Evolutionary conservation across 139 green algal species (phyloP).

Genomic region (Volvox africanus): DNA sequence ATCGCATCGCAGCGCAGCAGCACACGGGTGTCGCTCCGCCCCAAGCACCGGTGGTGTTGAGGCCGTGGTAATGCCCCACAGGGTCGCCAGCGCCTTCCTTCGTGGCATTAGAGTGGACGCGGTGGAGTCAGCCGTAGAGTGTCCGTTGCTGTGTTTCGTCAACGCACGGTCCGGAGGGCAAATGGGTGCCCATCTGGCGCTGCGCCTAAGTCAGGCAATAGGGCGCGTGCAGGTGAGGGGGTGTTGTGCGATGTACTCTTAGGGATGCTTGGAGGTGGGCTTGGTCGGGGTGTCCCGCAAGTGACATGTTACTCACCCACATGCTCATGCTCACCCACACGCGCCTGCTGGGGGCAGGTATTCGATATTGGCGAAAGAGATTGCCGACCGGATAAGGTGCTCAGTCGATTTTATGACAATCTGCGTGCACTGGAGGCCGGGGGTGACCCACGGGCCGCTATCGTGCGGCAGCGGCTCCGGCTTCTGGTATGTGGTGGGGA

Average conservation of each 20-base stretch:
- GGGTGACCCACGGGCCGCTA: conserved; percentile 15
- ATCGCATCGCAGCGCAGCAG: too few species aligned
- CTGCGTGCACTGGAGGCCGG: conserved; percentile 53
- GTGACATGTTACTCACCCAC: neutral
- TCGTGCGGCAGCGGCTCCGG: conserved; percentile 71
- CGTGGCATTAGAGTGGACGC: neutral
- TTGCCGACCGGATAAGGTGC: conserved; percentile 77
- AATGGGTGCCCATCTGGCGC: conserved; percentile 73
- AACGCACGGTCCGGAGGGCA: conserved; percentile 84
- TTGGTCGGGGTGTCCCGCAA: neutral
- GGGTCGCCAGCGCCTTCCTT: conserved; percentile 34
- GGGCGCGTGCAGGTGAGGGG: conserved; percentile 75
- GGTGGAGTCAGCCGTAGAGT: conserved; percentile 15
- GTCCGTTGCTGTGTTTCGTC: conserved; percentile 89
- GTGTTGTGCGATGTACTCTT: too few species aligned
- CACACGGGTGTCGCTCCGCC: too few species aligned
- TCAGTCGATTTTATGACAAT: conserved; percentile 80
- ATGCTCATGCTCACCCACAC: too few species aligned
- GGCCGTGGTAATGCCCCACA: neutral
- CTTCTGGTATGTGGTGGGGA: conserved; percentile 88
- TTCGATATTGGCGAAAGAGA: conserved; percentile 80
- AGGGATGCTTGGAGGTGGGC: neutral
- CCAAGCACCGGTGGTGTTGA: too few species aligned
- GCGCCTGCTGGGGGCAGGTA: conserved; percentile 62
- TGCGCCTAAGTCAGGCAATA: conserved; percentile 72